Evolutionary conservation across 306 rosid species (phyloP).

Genomic region (Trifolium repens): DNA sequence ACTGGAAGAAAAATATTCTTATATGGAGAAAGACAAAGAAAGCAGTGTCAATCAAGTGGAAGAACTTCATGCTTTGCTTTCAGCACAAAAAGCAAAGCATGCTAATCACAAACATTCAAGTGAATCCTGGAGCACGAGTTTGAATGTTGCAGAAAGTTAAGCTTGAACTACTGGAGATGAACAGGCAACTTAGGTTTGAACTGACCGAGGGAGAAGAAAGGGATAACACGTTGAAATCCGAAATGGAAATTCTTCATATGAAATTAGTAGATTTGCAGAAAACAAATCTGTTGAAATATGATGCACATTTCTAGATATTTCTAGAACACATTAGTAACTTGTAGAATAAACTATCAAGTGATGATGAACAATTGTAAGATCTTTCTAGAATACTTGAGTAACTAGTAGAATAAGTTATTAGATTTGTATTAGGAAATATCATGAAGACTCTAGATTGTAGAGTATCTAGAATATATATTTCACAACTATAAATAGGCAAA

Average conservation of each 20-base stretch:
- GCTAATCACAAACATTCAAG: slow-evolving; percentile 61
- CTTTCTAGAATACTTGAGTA: too few species aligned
- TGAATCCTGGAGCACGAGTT: slow-evolving; percentile 70
- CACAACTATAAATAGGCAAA: too few species aligned
- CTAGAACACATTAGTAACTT: too few species aligned
- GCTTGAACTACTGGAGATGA: slow-evolving; percentile 64
- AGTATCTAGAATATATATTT: too few species aligned
- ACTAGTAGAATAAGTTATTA: too few species aligned
- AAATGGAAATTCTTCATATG: slow-evolving; percentile 52
- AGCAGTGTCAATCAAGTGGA: slow-evolving; percentile 62
- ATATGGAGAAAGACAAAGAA: slow-evolving; percentile 78
- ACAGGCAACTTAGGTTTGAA: slow-evolving; percentile 58
- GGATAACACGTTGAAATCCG: slow-evolving; percentile 56
- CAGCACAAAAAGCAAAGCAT: slow-evolving; percentile 67
- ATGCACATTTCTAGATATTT: too few species aligned
- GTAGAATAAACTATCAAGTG: too few species aligned
- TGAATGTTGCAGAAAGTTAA: slow-evolving; percentile 63
- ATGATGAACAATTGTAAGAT: too few species aligned
- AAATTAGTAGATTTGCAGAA: slow-evolving; percentile 62
- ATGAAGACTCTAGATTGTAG: too few species aligned
- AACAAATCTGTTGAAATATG: too few species aligned
- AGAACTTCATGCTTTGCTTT: slow-evolving; percentile 67
- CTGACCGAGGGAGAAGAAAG: slow-evolving; percentile 59
- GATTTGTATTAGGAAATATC: too few species aligned
- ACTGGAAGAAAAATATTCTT: slow-evolving; percentile 72